Evolutionary conservation across 106 monocot genomes (phyloP).

Genomic region (Dendrobium nobile): DNA sequence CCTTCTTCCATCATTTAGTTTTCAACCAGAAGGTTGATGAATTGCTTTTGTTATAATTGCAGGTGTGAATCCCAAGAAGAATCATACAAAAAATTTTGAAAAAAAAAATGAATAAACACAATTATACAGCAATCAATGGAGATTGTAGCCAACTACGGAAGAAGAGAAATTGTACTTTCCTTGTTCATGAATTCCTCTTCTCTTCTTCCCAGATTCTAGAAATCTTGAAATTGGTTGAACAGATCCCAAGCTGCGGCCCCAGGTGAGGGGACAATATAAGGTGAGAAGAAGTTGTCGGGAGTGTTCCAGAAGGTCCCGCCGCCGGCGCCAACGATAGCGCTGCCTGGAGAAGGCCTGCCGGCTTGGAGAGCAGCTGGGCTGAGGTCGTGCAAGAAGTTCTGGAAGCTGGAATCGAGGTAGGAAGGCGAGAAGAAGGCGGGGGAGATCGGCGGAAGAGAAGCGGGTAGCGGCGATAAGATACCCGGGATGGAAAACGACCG

Average conservation of each 20-base stretch:
- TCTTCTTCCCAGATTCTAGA: not conserved
- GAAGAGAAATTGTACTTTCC: no score
- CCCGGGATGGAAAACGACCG: conserved; percentile 14
- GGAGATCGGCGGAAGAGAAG: conserved; percentile 31
- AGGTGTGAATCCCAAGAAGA: no score
- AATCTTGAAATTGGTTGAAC: conserved; percentile 26
- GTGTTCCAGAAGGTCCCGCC: conserved; percentile 12
- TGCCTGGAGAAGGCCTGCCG: not conserved
- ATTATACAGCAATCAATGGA: no score
- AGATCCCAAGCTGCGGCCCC: conserved; percentile 25
- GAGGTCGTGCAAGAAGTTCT: conserved; percentile 34
- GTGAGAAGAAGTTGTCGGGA: conserved; percentile 24
- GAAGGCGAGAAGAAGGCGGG: conserved; percentile 44
- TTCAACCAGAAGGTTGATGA: no score
- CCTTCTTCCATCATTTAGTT: no score
- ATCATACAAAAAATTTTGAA: no score
- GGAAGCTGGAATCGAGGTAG: conserved; percentile 23
- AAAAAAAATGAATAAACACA: no score
- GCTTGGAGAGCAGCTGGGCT: conserved; percentile 18
- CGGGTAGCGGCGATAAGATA: conserved; percentile 51
- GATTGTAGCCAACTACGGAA: no score
- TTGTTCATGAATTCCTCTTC: not conserved
- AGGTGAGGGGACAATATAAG: conserved; percentile 31
- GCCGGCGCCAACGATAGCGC: not conserved
- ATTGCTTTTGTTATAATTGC: no score